Evolutionary conservation across 1,139 yeast genomes (phyloP), one percentile per base, ranked within the genome.

Genomic region (Yamadazyma epiphylla): DNA sequence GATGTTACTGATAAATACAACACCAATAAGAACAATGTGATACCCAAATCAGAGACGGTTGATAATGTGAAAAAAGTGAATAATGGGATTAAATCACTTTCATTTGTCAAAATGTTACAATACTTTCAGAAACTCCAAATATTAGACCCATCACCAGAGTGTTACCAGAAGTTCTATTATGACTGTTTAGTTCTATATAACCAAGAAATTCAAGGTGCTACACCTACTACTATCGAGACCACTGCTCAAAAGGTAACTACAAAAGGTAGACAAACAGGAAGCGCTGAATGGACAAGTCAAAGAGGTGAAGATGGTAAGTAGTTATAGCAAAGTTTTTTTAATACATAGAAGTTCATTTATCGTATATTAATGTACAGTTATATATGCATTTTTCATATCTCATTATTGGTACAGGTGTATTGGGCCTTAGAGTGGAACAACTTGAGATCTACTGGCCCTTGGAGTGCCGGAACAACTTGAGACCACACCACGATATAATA

Each of bases 1-100:
- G 96, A 89, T 52, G 79, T 89, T 27, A 75, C 89, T 21, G 53
- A 58, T 6, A 74, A 87, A 39, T 89, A 89, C 43, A 74, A 87
- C 25, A 64, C 79, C 4, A 61, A 68, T 7, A 52, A 60, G 2
- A 69, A 64, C 9, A 70, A 70, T 39, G 66, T 60, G 20, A 58
- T 87, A 5, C 75, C 80, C 1, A 64, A 88, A 36, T 50, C 55
- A 28, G 53, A 60, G 17, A 60, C 74, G 3, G 52, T 51, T 5
- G 39, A 55, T 16, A 31, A 35, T 22, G 80, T 76, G 35, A 31
- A 32, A 1, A 60, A 60, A 16, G 58, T 84, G 17, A 47, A 48
- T 14, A 41, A 48, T 14, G 42, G 63, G 5, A 50, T 82, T 14
- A 46, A 50, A 3, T 40, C 49, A 3, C 35, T 70, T 15, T 78